Evolutionary conservation across 768 basidiomycete genomes (phyloP).

Genomic region (Trametes cubensis): DNA sequence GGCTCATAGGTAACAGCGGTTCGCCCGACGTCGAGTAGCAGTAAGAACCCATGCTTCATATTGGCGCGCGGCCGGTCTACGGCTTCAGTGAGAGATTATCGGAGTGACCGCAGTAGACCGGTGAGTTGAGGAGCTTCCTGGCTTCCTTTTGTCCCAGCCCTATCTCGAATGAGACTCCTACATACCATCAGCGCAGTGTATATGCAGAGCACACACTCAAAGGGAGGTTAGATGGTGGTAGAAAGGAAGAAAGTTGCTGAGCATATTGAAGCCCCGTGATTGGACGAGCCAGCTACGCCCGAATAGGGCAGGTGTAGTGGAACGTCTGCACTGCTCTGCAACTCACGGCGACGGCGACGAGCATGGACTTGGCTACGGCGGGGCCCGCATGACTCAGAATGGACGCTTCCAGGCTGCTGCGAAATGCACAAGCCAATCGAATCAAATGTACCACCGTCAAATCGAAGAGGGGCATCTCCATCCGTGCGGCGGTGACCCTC

Average conservation of each 20-base stretch:
- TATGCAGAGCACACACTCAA: not conserved
- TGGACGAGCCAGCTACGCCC: slow-evolving; percentile 4
- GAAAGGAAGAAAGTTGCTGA: not conserved
- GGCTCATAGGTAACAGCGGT: not conserved
- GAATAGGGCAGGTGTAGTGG: slow-evolving; percentile 12
- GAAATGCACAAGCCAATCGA: not conserved
- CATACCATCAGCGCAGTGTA: no score
- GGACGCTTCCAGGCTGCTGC: not conserved
- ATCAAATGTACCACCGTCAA: not conserved
- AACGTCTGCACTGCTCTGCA: slow-evolving; percentile 15
- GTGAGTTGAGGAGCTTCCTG: no score
- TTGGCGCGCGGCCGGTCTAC: not conserved
- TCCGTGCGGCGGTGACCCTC: slow-evolving; percentile 20
- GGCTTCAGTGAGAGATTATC: slow-evolving; percentile 5
- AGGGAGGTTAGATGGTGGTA: not conserved
- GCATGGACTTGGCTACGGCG: not conserved
- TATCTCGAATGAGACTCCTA: no score
- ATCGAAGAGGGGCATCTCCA: not conserved
- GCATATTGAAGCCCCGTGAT: slow-evolving; percentile 1
- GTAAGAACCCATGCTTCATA: not conserved
- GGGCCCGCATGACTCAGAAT: not conserved
- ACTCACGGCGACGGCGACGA: not conserved
- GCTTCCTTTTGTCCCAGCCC: no score
- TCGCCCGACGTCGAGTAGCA: not conserved
- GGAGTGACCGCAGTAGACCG: not conserved